Evolutionary conservation across 2,329 filamentous ascomycete species (phyloP).

Genomic region (Alternaria gansuensis): DNA sequence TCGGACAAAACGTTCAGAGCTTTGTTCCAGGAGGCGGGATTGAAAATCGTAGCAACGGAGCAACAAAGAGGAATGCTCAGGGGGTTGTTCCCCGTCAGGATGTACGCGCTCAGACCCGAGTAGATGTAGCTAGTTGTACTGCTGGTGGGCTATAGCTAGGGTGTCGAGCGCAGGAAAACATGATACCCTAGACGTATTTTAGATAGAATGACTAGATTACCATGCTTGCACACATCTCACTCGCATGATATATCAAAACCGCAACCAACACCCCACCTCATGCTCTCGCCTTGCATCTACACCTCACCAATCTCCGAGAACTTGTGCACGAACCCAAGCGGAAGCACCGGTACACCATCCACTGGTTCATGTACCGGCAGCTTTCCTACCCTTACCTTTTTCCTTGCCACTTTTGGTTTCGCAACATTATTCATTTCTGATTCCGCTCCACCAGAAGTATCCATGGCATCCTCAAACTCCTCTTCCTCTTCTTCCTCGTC

Average conservation of each 20-base stretch:
- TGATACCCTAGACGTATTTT: conserved; percentile 15
- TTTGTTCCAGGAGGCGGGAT: conserved; percentile 74
- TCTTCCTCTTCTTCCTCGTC: conserved; percentile 34
- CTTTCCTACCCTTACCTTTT: conserved; percentile 15
- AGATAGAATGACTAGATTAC: neutral
- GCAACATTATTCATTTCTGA: conserved; percentile 14
- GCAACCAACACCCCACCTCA: neutral
- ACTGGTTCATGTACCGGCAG: conserved; percentile 26
- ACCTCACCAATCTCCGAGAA: conserved; percentile 38
- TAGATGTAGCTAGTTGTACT: conserved; percentile 15
- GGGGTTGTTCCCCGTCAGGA: conserved; percentile 75
- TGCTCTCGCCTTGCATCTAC: neutral
- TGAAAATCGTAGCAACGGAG: conserved; percentile 62
- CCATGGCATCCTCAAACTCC: conserved; percentile 32
- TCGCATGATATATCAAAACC: conserved; percentile 9
- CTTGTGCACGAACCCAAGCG: conserved; percentile 35
- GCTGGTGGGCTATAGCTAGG: neutral
- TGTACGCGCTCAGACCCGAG: conserved; percentile 76
- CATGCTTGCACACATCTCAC: neutral
- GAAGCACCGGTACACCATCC: conserved; percentile 31
- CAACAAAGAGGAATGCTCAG: conserved; percentile 69
- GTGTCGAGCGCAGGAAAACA: conserved; percentile 12
- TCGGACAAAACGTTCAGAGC: conserved; percentile 74
- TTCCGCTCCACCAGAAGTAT: conserved; percentile 20
- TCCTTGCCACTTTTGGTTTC: conserved; percentile 17